Conservation (phyloP, 805 yeast genomes). For the Peterozyma xylosa region DNA sequence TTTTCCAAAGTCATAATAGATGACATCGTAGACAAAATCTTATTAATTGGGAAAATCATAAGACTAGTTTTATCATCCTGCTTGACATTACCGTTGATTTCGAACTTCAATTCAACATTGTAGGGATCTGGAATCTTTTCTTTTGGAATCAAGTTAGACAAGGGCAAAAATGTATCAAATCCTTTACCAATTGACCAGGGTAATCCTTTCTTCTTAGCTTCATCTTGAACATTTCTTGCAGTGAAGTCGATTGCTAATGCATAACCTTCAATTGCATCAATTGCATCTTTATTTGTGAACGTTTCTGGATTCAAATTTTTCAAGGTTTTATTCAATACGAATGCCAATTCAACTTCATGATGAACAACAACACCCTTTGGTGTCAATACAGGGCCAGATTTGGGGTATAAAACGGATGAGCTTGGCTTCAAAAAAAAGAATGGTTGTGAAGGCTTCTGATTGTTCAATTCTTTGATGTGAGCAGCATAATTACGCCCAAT, state of each 20-base stretch:
- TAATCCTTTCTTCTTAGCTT: constrained; percentile 85
- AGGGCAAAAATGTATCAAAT: constrained; percentile 90
- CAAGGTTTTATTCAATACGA: constrained; percentile 58
- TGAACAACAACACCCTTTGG: constrained; percentile 80
- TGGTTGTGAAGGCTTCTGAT: constrained; percentile 75
- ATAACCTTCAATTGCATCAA: constrained; percentile 78
- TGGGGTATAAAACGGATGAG: constrained; percentile 62
- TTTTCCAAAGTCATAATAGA: constrained; percentile 85
- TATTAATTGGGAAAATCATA: constrained; percentile 86
- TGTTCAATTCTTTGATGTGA: constrained; percentile 85
- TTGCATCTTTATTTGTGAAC: constrained; percentile 60
- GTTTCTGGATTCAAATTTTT: constrained; percentile 48
- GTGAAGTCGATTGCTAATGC: constrained; percentile 90
- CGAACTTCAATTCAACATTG: constrained; percentile 52
- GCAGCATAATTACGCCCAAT: constrained; percentile 98
- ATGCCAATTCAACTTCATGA: constrained; percentile 90
- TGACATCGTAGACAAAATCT: constrained; percentile 73
- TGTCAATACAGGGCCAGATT: constrained; percentile 69
- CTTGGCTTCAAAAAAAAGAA: constrained; percentile 90
- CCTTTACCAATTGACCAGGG: constrained; percentile 98
- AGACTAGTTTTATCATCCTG: constrained; percentile 68
- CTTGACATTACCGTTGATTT: constrained; percentile 60
- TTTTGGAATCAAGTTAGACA: constrained; percentile 69
- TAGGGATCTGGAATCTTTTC: constrained; percentile 63
- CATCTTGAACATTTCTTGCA: constrained; percentile 93